phyloP scores from a whole-genome alignment of 2,329 filamentous ascomycete genomes.

The Escovopsis weberi region DNA sequence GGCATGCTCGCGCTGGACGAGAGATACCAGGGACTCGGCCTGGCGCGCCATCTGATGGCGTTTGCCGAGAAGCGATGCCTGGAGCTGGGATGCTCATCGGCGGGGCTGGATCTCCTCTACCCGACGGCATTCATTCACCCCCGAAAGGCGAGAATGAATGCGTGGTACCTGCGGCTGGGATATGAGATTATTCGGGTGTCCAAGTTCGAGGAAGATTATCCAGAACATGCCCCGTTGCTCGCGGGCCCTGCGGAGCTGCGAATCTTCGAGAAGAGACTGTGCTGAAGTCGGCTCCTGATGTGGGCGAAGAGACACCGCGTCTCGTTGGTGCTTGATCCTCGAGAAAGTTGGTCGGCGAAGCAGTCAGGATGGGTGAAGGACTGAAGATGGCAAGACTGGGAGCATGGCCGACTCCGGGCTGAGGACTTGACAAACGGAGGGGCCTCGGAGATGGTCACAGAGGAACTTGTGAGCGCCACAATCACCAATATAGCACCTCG shows the following conservation, averaged over 20 bases:
- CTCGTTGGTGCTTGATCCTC: too few species aligned
- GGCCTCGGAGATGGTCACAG: too few species aligned
- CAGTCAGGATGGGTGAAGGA: too few species aligned
- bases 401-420: too few species aligned
- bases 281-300: not conserved
- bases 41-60: slow-evolving; percentile 11
- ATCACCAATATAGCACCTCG: too few species aligned
- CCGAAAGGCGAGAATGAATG: slow-evolving; percentile 13
- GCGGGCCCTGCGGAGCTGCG: slow-evolving; percentile 14
- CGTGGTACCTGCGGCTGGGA: slow-evolving; percentile 16
- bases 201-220: slow-evolving; percentile 15
- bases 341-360: too few species aligned
- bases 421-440: too few species aligned
- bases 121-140: slow-evolving; percentile 14
- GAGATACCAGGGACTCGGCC: slow-evolving; percentile 10
- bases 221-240: slow-evolving; percentile 12
- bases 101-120: slow-evolving; percentile 17
- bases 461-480: too few species aligned
- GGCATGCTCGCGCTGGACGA: slow-evolving; percentile 16
- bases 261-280: slow-evolving; percentile 15
- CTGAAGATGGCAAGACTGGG: too few species aligned
- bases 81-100: slow-evolving; percentile 12
- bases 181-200: slow-evolving; percentile 14
- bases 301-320: too few species aligned
- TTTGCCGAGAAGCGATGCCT: slow-evolving; percentile 16